Base-by-base conservation (phyloP, 306 rosid species). In the Medicago lupulina region DNA sequence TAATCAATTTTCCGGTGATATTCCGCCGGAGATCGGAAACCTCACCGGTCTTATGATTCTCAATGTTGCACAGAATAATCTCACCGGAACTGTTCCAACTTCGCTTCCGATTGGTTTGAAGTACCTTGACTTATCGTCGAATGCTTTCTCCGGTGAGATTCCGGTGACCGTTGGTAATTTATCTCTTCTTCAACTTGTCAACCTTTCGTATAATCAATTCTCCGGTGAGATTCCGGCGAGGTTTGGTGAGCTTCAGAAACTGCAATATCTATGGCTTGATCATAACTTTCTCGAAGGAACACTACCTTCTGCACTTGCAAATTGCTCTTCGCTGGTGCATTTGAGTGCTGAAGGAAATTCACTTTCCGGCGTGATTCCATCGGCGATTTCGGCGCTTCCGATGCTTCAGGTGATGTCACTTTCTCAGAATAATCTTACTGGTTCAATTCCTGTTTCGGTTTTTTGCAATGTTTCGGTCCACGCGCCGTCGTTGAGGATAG, bases 201-300 rank as follows among this genome's bases (percentile, higher is more conserved):
- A 93, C 81, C 87, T 93, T 23, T 93, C 98, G n/a, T 89, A 72
- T 82, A 93, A 93, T 62, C 84, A 86, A 57, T 77, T 91, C 21
- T 46, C 89, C 76, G 94, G 98, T 10, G 86, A 85, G 85, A 76
- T 93, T 80, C 98, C 97, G 84, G 97, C 88, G 67, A 75, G 87
- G 43, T 67, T 91, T 7, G 98, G 97, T 4, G 89, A 78, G 80
- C 96, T 91, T 67, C 96, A 91, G 73, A 63, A 77, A 80, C 87
- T 94, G 4, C 89, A 91, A 59, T 90, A 88, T 70, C 93, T 94
- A 36, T 94, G 98, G 98, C 85, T 94, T 7, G 98, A 94, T 67
- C 85, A 89, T 75, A 94, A 94, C 72, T 76, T 83, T 0, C 38
- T 94, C 1, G 85, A 79, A 68, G 98, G 98, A 57, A 90, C 98